Evolutionary conservation across 257 asterid genomes (phyloP), one percentile per base, ranked within the genome.

Genomic region (Solanum phureja): DNA sequence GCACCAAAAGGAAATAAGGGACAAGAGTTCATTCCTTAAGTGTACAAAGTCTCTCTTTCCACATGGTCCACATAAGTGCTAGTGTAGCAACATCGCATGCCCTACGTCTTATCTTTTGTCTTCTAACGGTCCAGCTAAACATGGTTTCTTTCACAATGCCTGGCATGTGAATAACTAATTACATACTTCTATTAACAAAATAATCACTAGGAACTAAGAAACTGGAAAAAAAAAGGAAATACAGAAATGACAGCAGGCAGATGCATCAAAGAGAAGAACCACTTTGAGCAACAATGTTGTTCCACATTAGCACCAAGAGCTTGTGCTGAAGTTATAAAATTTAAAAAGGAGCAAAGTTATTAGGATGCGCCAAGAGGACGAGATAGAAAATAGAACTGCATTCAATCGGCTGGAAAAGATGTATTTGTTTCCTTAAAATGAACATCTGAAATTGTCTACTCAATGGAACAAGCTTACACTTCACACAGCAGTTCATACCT

Each of bases 401-500:
- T 82, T 82, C 44, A 2, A 49, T 19, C 6, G 4, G 44, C 23
- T 31, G 86, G 31, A 82, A 82, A 52, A 82, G 44, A 82, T 49
- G 44, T 29, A 49, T 19, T 49, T 82, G 69, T 82, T 82, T 29
- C 42, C 44, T 82, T 18, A 46, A 31, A 49, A 82, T 49, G 31
- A 82, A 19, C 86, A 49, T 49, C 86, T 82, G 69, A 82, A 79
- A 46, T 82, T 19, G 29, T 49, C 46, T 49, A 49, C 31, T 49
- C 29, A 87, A 87, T 7, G 37, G 29, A 18, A 74, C 88, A 90
- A 89, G 90, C 96, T 93, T 93, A 92, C 95, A 89, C 89, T 87
- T 88, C 84, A 92, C 86, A 89, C 91, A 91, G 91, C 92, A 91
- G 91, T 89, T 90, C 93, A 88, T 97, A 97, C 99, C 99, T 97